Evolutionary conservation across 2,329 filamentous ascomycete genomes (phyloP).

Genomic region (Ambrosiella cleistominuta): DNA sequence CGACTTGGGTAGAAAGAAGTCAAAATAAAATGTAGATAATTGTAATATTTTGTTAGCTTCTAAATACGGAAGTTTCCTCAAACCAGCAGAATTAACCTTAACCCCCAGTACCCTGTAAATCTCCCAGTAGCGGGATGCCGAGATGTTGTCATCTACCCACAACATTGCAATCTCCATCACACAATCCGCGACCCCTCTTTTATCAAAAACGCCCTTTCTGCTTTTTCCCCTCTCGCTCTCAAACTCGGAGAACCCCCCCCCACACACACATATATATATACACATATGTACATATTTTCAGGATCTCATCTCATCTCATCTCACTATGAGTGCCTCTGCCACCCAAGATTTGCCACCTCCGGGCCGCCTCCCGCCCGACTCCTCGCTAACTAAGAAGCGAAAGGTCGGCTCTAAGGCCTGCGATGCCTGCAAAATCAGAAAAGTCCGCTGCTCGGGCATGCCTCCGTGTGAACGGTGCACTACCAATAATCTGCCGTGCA

Average conservation of each 20-base stretch:
- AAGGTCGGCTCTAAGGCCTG: slow-evolving; percentile 21
- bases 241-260: too few species aligned
- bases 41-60: not conserved
- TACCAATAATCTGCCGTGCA: slow-evolving; percentile 29
- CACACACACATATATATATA: too few species aligned
- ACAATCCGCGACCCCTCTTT: not conserved
- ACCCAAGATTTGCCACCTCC: not conserved
- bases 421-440: slow-evolving; percentile 35
- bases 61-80: not conserved
- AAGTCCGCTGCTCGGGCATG: slow-evolving; percentile 31
- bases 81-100: not conserved
- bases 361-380: not conserved
- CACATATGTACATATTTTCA: not conserved
- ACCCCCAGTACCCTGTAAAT: too few species aligned
- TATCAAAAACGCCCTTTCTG: not conserved
- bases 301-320: not conserved
- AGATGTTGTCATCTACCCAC: not conserved
- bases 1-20: not conserved
- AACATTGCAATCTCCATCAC: not conserved
- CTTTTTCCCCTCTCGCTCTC: not conserved
- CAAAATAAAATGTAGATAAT: not conserved
- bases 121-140: not conserved
- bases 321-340: not conserved
- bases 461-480: slow-evolving; percentile 29
- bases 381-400: slow-evolving; percentile 6